Evolutionary conservation across 2,329 filamentous ascomycete species (phyloP), one percentile per base, ranked within the genome.

Genomic region (Diaporthe destruens): DNA sequence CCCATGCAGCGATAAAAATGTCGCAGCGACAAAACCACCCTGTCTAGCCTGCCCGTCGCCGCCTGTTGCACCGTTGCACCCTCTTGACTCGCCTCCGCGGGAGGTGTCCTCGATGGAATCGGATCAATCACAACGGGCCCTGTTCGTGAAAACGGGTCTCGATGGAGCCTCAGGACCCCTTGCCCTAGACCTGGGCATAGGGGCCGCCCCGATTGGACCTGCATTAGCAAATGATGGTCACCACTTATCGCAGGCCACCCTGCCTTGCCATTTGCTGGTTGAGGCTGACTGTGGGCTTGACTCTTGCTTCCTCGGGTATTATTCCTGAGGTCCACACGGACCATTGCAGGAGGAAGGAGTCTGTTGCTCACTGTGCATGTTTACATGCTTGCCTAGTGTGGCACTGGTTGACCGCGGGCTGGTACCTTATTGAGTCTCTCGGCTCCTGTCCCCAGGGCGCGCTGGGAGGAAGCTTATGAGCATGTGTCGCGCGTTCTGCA

Each of bases 191-290:
- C 49, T 69, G 65, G 57, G 36, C 44, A 61, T 57, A 63, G 68
- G 68, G 72, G 68, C 39, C 68, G 63, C 69, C 65, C 55, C 72
- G 72, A 74, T 59, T 74, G 72, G 72, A 61, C 72, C 69, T 74
- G 72, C 69, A 57, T 56, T 53, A 65, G 71, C 70, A 74, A 59
- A 72, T 74, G 66, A 69, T 61, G 56, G 65, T 56, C 56, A 67
- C 72, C 72, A 69, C 65, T 74, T 72, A 72, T 72, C 47, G 36
- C 34, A 23, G 44, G 70, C 32, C 36, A 32, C 36, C 63, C 36
- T 56, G 56, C 49, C 34, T 44, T 70, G 34, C 44, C 44, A 74
- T 74, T 74, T 49, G 72, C 65, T 69, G 66, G n/a, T 25, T 49
- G 57, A 74, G 70, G 56, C 69, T 72, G 72, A 47, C 44, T 66